Evolutionary conservation across 1,284 basidiomycete species (phyloP).

Genomic region (Leccinum griseonigrum): DNA sequence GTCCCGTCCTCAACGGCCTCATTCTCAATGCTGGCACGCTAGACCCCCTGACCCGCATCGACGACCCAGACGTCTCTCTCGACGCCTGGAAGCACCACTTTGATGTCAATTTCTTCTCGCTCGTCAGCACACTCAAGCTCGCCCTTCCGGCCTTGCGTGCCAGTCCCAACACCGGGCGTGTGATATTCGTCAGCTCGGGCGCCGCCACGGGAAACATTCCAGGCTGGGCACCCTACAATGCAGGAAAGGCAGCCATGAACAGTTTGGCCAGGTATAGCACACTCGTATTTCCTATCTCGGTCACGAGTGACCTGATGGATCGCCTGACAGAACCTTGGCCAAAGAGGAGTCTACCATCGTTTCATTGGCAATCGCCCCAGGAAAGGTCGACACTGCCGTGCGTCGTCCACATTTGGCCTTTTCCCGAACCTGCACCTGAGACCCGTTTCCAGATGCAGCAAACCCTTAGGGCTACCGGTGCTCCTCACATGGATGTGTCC

Average conservation of each 20-base stretch:
- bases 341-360: conserved; percentile 77
- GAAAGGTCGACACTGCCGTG: conserved; percentile 78
- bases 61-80: conserved; percentile 35
- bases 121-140: conserved; percentile 64
- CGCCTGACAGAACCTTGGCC: conserved; percentile 64
- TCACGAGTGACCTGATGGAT: conserved; percentile 7
- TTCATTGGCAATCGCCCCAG: conserved; percentile 78
- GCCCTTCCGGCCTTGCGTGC: conserved; percentile 67
- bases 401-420: conserved; percentile 4
- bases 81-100: conserved; percentile 64
- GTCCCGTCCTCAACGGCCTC: conserved; percentile 63
- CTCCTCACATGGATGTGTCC: conserved; percentile 46
- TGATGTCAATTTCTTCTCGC: conserved; percentile 84
- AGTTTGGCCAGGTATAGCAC: conserved; percentile 69
- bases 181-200: conserved; percentile 82
- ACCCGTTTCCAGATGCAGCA: conserved; percentile 63
- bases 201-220: conserved; percentile 66
- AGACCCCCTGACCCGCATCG: conserved; percentile 47
- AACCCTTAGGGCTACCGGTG: conserved; percentile 46
- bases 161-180: conserved; percentile 57
- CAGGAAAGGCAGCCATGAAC: conserved; percentile 84
- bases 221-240: conserved; percentile 80
- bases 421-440: conserved; percentile 1
- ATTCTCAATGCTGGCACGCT: conserved; percentile 79
- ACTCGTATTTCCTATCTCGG: conserved; percentile 11